phyloP scores from a whole-genome alignment of 2,329 filamentous ascomycete species.

The Verticillium isaacii region DNA sequence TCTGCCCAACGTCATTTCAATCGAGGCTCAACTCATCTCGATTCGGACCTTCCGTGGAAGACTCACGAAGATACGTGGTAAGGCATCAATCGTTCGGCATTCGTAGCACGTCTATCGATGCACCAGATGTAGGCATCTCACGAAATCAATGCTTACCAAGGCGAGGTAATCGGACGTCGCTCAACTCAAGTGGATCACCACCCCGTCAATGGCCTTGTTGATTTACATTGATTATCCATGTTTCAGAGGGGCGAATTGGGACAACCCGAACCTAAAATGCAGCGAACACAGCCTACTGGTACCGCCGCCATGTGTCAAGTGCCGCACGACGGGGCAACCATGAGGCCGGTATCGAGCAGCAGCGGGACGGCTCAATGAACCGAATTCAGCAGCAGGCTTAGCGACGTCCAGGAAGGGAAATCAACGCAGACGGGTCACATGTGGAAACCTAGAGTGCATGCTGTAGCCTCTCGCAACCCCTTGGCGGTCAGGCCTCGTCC shows the following conservation, averaged over 20 bases:
- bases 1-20: not conserved
- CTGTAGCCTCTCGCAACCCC: not conserved
- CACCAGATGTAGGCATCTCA: too few species aligned
- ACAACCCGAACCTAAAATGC: too few species aligned
- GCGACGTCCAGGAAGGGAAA: not conserved
- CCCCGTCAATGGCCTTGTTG: not conserved
- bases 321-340: not conserved
- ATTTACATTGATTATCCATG: not conserved
- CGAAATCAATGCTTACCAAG: not conserved
- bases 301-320: too few species aligned
- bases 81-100: not conserved
- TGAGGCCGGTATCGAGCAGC: not conserved
- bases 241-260: not conserved
- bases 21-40: not conserved
- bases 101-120: too few species aligned
- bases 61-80: not conserved
- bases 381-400: not conserved
- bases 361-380: not conserved
- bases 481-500: not conserved
- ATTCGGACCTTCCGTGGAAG: not conserved
- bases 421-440: not conserved
- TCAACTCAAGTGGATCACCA: not conserved
- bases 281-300: too few species aligned
- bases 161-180: not conserved
- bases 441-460: not conserved